Base-by-base conservation (phyloP, 768 basidiomycete genomes). In the Sistotremastrum suecicum region DNA sequence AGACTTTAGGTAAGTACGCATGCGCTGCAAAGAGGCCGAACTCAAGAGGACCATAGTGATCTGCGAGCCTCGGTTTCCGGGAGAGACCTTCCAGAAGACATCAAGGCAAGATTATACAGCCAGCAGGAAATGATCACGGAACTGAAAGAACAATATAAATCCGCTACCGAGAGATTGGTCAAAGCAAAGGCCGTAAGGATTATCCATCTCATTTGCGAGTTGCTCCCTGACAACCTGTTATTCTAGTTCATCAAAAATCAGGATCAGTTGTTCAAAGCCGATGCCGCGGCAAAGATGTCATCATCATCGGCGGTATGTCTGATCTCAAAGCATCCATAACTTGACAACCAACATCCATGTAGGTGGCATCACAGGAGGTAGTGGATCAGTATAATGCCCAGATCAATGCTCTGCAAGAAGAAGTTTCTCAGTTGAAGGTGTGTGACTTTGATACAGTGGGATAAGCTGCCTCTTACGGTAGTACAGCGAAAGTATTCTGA, bases 241-340 rank as follows among this genome's bases (percentile, higher is more conserved):
- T 12, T 44, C 12, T 55, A 92, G 86, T 91, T 94, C 62, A 89
- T 97, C 66, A 89, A 88, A 59, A 72, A 79, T 33, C 91, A 94
- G 60, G 90, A 95, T 63, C 84, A 83, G 51, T 68, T 89, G 31
- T 83, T 91, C 64, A 83, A 83, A 53, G 84, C 88, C 56, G 80
- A 82, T 55, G 78, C 80, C 42, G 76, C 78, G 4, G 74, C 76
- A 43, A 71, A 70, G 53, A 66, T 64, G 32, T 67, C 65, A 20
- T 54, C 63, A 45, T 60, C 61, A 41, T 56, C 66, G 34, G 61
- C 72, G 37, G 80, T 80, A 51, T 50, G 69, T 60, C 34, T 41
- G 34, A 37, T 41, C 50, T 3, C 12, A 28, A 4, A 41, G 37
- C 3, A 49, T 42, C 39, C 32, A 7, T 10, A 28, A 5, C 12